Evolutionary conservation across 768 basidiomycete species (phyloP).

Genomic region (Holtermanniella nyarrowii): DNA sequence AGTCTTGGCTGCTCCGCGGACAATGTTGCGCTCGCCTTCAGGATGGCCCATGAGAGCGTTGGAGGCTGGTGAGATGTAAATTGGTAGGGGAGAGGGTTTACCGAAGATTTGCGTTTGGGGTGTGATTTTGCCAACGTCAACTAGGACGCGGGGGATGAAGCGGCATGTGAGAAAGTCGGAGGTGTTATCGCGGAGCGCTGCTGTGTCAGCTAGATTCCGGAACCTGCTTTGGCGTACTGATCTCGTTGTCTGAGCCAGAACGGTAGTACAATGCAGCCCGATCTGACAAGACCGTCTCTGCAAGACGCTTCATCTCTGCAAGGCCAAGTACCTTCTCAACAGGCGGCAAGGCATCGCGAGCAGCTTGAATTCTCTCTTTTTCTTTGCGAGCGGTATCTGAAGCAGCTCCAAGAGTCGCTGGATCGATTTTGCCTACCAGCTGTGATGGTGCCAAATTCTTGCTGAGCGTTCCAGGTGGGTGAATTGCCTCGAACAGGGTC

Average conservation of each 20-base stretch:
- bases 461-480: constrained; percentile 32
- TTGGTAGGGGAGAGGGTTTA: constrained; percentile 33
- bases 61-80: constrained; percentile 44
- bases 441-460: constrained; percentile 23
- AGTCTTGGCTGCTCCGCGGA: constrained; percentile 36
- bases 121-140: constrained; percentile 32
- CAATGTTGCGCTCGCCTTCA: constrained; percentile 47
- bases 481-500: constrained; percentile 31
- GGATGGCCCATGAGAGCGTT: constrained; percentile 64
- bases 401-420: constrained; percentile 13
- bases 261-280: constrained; percentile 22
- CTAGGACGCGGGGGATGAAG: constrained; percentile 38
- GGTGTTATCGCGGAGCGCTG: constrained; percentile 18
- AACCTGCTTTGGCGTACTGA: constrained; percentile 1
- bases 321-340: constrained; percentile 33
- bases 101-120: constrained; percentile 41
- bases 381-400: constrained; percentile 6
- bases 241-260: constrained; percentile 4
- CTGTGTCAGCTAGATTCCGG: not conserved
- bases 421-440: constrained; percentile 30
- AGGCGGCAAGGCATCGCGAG: constrained; percentile 20
- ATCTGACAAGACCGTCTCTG: constrained; percentile 13
- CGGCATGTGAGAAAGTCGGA: constrained; percentile 29
- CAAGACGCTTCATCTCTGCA: constrained; percentile 24
- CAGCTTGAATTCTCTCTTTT: constrained; percentile 12